These are phyloP conservation scores for Boletus semigastroideus DNA, from an alignment of 1,284 basidiomycete species.

Conservation along the genomic window DNA sequence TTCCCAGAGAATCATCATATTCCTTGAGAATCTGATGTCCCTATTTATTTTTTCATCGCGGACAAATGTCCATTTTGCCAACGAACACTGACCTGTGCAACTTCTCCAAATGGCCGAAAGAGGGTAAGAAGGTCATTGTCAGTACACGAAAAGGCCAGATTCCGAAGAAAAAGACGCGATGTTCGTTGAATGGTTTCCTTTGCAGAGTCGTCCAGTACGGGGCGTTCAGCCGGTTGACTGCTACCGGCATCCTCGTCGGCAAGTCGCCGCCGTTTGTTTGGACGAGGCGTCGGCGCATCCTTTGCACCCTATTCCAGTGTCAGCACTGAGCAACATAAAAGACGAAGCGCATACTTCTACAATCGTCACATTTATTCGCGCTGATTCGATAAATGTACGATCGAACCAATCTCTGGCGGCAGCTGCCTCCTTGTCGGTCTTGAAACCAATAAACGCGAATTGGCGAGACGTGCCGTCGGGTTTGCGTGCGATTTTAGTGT, in stretches of 20 bases:
- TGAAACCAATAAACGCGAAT: conserved; percentile 94
- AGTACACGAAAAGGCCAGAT: conserved; percentile 84
- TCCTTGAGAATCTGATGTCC: conserved; percentile 59
- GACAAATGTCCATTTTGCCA: conserved; percentile 7
- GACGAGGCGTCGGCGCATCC: conserved; percentile 62
- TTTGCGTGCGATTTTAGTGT: conserved; percentile 82
- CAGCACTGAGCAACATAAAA: background rate
- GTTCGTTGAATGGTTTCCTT: conserved; percentile 74
- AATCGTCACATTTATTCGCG: conserved; percentile 73
- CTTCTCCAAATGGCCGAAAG: conserved; percentile 70
- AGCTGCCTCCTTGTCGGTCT: conserved; percentile 74
- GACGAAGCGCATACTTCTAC: conserved; percentile 58
- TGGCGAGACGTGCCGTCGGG: conserved; percentile 78
- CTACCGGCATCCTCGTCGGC: conserved; percentile 28
- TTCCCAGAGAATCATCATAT: conserved; percentile 60
- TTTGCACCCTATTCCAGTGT: conserved; percentile 51
- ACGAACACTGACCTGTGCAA: conserved; percentile 63
- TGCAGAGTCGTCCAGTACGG: conserved; percentile 40
- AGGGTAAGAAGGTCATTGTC: conserved; percentile 70
- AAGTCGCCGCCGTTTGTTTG: conserved; percentile 63
- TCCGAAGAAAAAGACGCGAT: conserved; percentile 87
- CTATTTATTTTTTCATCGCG: conserved; percentile 54
- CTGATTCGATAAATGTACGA: conserved; percentile 76
- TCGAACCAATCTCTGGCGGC: conserved; percentile 85
- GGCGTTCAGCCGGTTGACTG: conserved; percentile 11